These are phyloP conservation scores for Chlamydomonas sphaeroides DNA, from an alignment of 139 green algal genomes.

Conservation along the genomic window DNA sequence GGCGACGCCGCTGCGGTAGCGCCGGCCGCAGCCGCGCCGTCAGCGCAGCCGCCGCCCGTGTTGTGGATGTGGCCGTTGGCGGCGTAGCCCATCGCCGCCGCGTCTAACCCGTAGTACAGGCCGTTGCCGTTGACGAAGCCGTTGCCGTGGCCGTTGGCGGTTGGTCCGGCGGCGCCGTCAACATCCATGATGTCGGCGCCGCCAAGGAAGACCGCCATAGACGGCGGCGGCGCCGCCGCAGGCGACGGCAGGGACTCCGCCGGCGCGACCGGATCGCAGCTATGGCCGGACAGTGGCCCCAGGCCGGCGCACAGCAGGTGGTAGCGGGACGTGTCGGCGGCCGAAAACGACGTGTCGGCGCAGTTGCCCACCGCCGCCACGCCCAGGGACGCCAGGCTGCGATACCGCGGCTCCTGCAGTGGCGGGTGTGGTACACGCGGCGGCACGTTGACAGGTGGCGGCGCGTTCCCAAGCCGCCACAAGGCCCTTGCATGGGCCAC, in stretches of 20 bases:
- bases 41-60: neutral
- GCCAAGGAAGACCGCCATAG: too few relatives aligned
- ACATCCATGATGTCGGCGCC: too few relatives aligned
- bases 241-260: neutral
- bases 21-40: too few relatives aligned
- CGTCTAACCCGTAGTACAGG: slow-evolving; percentile 10
- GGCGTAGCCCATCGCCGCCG: slow-evolving; percentile 19
- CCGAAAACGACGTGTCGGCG: slow-evolving; percentile 54
- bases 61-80: slow-evolving; percentile 3
- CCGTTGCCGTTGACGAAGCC: neutral
- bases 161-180: too few relatives aligned
- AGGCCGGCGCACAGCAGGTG: slow-evolving; percentile 48
- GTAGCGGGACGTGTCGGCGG: slow-evolving; percentile 63
- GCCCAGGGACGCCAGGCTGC: slow-evolving; percentile 72
- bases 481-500: too few relatives aligned
- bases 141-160: too few relatives aligned
- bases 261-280: neutral
- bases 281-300: too few relatives aligned
- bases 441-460: too few relatives aligned
- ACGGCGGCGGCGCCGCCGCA: neutral
- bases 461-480: too few relatives aligned
- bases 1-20: neutral
- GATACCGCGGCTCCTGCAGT: slow-evolving; percentile 53
- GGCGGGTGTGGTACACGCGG: too few relatives aligned
- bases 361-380: slow-evolving; percentile 72